A percentile compares a stretch with the other conserved stretches of the same genome.
Evolutionary conservation across 441 rosid genomes (phyloP).

Genomic region (Capsella rubella): DNA sequence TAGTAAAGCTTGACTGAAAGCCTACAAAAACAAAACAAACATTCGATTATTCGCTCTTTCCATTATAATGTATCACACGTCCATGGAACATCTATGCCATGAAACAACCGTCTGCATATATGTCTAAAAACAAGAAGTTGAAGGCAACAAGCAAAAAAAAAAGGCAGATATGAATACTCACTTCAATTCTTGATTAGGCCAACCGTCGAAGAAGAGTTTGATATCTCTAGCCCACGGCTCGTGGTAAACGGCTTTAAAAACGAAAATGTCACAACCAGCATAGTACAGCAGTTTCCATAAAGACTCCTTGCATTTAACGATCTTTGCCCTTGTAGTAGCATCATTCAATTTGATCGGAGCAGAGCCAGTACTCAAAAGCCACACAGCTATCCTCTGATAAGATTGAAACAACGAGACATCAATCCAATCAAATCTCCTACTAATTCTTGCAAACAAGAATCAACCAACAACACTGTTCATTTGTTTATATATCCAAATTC

Average conservation of each 20-base stretch:
- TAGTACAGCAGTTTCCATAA: slow-evolving; percentile 88
- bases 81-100: background rate
- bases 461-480: slow-evolving; percentile 2
- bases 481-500: background rate
- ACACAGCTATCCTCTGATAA: slow-evolving; percentile 65
- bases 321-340: slow-evolving; percentile 52
- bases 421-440: background rate
- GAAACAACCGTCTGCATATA: background rate
- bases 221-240: slow-evolving; percentile 84
- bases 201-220: slow-evolving; percentile 65
- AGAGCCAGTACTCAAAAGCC: slow-evolving; percentile 58
- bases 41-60: background rate
- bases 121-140: slow-evolving; percentile 16
- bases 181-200: slow-evolving; percentile 95
- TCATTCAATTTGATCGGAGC: slow-evolving; percentile 58
- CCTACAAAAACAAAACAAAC: slow-evolving; percentile 46
- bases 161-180: slow-evolving; percentile 51
- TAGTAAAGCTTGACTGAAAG: slow-evolving; percentile 69
- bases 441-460: slow-evolving; percentile 1
- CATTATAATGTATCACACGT: background rate
- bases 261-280: slow-evolving; percentile 65
- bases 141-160: background rate
- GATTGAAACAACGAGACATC: slow-evolving; percentile 2
- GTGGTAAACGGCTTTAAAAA: slow-evolving; percentile 57
- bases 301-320: slow-evolving; percentile 85